Evolutionary conservation across 805 yeast genomes (phyloP).

Genomic region (Lipomyces orientalis): DNA sequence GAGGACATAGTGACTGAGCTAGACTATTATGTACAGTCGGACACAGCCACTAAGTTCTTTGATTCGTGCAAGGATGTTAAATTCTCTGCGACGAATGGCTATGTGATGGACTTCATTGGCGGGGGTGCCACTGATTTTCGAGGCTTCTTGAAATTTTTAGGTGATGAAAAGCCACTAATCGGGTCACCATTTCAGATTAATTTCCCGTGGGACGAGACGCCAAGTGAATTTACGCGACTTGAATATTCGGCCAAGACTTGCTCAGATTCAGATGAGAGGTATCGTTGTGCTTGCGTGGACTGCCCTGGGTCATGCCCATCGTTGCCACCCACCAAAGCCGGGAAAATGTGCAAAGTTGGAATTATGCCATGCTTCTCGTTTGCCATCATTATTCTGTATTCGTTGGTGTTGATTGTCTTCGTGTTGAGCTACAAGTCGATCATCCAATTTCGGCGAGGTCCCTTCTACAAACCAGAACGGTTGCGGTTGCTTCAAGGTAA

Average conservation of each 20-base stretch:
- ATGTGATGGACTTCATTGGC: slow-evolving; percentile 94
- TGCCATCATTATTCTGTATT: slow-evolving; percentile 59
- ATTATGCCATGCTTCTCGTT: slow-evolving; percentile 76
- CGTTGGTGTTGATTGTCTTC: slow-evolving; percentile 41
- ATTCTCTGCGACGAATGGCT: slow-evolving; percentile 93
- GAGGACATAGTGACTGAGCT: slow-evolving; percentile 72
- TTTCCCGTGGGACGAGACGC: slow-evolving; percentile 57
- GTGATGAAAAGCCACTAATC: slow-evolving; percentile 89
- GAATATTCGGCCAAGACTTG: slow-evolving; percentile 51
- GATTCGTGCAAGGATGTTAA: slow-evolving; percentile 89
- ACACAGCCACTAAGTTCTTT: slow-evolving; percentile 67
- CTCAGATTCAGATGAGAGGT: slow-evolving; percentile 59
- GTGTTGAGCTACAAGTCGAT: slow-evolving; percentile 28
- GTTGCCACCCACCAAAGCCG: slow-evolving; percentile 51
- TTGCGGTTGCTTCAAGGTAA: slow-evolving; percentile 53
- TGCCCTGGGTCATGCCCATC: slow-evolving; percentile 81
- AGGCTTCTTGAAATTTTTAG: slow-evolving; percentile 82
- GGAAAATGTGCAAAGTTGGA: slow-evolving; percentile 59
- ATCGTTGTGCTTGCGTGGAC: slow-evolving; percentile 88
- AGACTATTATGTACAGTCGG: slow-evolving; percentile 62
- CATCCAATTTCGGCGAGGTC: slow-evolving; percentile 18
- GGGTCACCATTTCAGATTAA: slow-evolving; percentile 96
- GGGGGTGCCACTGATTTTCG: slow-evolving; percentile 88
- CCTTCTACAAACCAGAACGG: slow-evolving; percentile 36
- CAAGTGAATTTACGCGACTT: slow-evolving; percentile 26